Conservation (phyloP, 345 rosid species). For the Melaleuca alternifolia region DNA sequence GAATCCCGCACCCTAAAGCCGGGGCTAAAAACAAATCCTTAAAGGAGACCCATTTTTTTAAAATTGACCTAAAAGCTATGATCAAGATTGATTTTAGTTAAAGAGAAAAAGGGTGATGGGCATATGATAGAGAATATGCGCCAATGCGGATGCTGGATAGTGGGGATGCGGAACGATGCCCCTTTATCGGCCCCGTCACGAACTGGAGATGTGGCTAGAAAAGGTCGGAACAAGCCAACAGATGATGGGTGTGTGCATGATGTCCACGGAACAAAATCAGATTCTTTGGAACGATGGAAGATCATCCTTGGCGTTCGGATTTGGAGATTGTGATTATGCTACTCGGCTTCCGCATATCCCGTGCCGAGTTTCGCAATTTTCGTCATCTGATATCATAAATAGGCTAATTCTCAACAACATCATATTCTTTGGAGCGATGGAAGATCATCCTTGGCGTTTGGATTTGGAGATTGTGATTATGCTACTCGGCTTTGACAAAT, state of each 20-base stretch:
- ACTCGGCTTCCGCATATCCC: too few species aligned
- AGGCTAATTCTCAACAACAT: too few species aligned
- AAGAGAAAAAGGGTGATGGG: accelerated
- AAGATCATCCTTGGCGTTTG: not conserved
- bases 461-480: too few species aligned
- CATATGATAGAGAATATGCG: not conserved
- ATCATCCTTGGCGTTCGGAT: not conserved
- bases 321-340: too few species aligned
- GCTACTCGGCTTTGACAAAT: too few species aligned
- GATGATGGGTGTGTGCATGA: not conserved
- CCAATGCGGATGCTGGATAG: not conserved
- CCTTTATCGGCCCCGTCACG: not conserved
- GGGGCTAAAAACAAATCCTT: not conserved
- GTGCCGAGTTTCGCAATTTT: too few species aligned
- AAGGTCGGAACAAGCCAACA: not conserved
- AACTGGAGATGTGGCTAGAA: not conserved
- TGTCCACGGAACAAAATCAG: not conserved
- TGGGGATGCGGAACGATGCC: not conserved
- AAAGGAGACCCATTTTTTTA: not conserved
- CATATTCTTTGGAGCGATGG: not conserved
- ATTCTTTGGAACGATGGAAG: not conserved
- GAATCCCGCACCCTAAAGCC: not conserved
- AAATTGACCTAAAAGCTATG: not conserved
- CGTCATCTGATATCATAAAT: too few species aligned
- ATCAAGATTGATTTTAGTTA: not conserved